Evolutionary conservation across 2,329 filamentous ascomycete genomes (phyloP), one percentile per base, ranked within the genome.

Genomic region (Paraconiothyrium sp.): DNA sequence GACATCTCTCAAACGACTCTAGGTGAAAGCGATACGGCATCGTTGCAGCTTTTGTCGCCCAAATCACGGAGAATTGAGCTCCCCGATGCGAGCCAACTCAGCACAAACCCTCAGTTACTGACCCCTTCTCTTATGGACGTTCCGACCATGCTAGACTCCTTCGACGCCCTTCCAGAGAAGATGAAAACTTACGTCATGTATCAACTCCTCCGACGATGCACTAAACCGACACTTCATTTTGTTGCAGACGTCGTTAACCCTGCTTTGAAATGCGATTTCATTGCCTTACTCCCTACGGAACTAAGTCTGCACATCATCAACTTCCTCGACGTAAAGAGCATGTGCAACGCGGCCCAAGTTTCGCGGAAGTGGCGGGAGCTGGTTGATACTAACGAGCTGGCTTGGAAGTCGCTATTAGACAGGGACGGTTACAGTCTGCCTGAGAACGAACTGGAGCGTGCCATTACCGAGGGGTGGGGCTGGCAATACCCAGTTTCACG

Each of bases 111-210:
- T 14, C 77, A 79, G 54, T 64, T 79, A 57, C 67, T 76, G 54
- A 72, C 76, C 56, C 74, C 81, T 60, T 76, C 72, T 0, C 65
- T 94, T 22, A 86, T 94, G 80, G 92, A 96, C 70, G 91, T 94
- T n/a, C 92, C 92, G 8, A 87, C 85, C 16, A 92, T 99, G 84
- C 82, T 99, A 16, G 92, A 97, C 69, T 89, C 90, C 2, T 99
- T 98, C 71, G 94, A 98, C 76, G 87, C 91, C 7, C 91, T 99
- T 85, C 93, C 94, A 1, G 88, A 92, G 48, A 91, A 95, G 71
- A 89, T 99, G 86, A 95, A 99, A 80, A 92, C 91, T 0, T 97
- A 97, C 75, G 90, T 99, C 80, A 97, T 99, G 89, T 98, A 96
- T 76, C 94, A 99, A 75, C 88, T 99, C 58, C 85, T 99, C 30